phyloP scores from a whole-genome alignment of 257 asterid genomes.

The Jasminum sambac region DNA sequence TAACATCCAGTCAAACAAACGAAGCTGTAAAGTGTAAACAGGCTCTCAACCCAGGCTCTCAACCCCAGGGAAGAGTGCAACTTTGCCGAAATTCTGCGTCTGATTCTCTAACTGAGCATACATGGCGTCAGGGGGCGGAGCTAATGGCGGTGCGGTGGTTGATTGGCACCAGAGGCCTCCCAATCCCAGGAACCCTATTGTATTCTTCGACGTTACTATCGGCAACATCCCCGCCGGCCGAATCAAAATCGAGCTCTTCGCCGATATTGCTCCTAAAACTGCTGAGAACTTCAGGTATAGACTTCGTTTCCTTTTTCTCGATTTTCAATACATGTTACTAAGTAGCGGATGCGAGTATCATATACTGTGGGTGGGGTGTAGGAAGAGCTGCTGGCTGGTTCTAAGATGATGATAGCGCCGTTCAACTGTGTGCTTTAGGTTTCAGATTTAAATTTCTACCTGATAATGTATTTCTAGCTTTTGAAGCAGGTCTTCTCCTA shows the following conservation, averaged over 20 bases:
- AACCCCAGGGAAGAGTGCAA: neutral
- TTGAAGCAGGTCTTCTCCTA: too few relatives aligned
- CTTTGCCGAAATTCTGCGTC: too few relatives aligned
- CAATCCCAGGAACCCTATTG: conserved; percentile 85
- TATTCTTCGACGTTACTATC: conserved; percentile 85
- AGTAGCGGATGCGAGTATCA: neutral
- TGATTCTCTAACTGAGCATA: neutral
- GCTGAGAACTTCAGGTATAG: conserved; percentile 87
- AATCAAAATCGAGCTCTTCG: conserved; percentile 95
- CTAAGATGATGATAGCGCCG: neutral
- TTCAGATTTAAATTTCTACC: neutral
- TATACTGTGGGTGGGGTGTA: neutral
- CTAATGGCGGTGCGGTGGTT: conserved; percentile 43
- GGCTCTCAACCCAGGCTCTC: neutral
- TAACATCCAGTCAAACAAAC: too few relatives aligned
- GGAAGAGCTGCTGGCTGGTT: neutral
- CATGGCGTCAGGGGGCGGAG: conserved; percentile 39
- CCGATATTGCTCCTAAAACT: conserved; percentile 86
- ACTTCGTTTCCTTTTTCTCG: neutral
- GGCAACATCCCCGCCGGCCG: conserved; percentile 95
- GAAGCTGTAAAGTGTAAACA: too few relatives aligned
- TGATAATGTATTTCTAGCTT: neutral
- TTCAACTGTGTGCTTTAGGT: neutral
- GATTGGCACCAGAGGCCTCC: conserved; percentile 99
- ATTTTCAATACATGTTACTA: neutral